Conservation (phyloP, 2,329 filamentous ascomycete genomes). For the Parafenestella ontariensis region DNA sequence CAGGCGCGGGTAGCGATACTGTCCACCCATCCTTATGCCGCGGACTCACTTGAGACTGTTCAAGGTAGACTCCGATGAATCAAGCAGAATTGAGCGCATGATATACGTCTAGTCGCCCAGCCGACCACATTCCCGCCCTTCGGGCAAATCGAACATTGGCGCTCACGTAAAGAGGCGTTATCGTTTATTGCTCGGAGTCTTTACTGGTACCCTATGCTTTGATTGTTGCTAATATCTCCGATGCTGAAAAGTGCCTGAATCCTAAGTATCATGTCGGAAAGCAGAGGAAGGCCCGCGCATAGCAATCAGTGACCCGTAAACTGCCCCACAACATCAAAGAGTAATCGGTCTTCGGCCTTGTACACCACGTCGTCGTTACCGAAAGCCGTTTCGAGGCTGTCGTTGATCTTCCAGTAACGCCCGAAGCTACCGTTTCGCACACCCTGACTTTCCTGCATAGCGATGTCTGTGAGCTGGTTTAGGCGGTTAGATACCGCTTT, state of each 20-base stretch:
- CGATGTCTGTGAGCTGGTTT: constrained; percentile 53
- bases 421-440: constrained; percentile 36
- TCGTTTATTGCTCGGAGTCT: neutral
- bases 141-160: too few species aligned
- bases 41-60: neutral
- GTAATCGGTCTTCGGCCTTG: constrained; percentile 36
- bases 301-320: constrained; percentile 24
- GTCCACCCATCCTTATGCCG: neutral
- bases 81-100: too few species aligned
- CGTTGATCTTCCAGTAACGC: constrained; percentile 46
- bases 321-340: constrained; percentile 38
- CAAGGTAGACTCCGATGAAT: neutral
- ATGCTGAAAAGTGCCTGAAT: neutral
- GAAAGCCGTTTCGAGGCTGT: constrained; percentile 52
- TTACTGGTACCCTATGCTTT: too few species aligned
- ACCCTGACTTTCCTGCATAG: constrained; percentile 45
- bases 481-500: constrained; percentile 58
- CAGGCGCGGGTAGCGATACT: neutral
- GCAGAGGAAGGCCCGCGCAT: neutral
- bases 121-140: too few species aligned
- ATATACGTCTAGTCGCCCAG: too few species aligned
- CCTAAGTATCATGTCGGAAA: neutral
- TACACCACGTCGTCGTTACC: constrained; percentile 56
- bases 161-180: too few species aligned
- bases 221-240: neutral